Evolutionary conservation across 2,329 filamentous ascomycete genomes (phyloP).

Genomic region (Stemphylium lycopersici): DNA sequence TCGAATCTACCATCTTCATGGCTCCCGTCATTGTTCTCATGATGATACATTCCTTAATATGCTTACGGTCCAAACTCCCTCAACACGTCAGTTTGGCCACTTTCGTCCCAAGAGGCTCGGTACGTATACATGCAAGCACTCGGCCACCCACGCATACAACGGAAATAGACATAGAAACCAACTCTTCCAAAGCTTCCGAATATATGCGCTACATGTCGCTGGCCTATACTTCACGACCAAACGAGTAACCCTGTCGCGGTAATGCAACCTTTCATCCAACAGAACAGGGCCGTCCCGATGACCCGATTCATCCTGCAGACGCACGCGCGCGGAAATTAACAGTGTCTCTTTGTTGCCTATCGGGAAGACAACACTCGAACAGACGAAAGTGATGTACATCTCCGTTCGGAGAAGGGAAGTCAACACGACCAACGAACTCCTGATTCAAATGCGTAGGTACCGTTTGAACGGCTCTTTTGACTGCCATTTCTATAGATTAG

Average conservation of each 20-base stretch:
- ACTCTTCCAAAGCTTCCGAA: background rate
- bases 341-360: slow-evolving; percentile 5
- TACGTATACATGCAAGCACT: background rate
- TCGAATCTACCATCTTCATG: no score
- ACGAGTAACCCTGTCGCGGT: background rate
- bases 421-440: slow-evolving; percentile 11
- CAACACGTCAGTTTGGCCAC: background rate
- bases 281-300: background rate
- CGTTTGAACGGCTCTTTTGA: slow-evolving; percentile 19
- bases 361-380: slow-evolving; percentile 7
- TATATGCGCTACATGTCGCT: background rate
- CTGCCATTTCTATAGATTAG: slow-evolving; percentile 6
- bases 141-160: slow-evolving; percentile 5
- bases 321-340: background rate
- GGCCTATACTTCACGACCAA: background rate
- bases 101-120: background rate
- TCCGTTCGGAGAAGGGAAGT: slow-evolving; percentile 19
- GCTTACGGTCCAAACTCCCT: background rate
- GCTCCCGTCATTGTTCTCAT: background rate
- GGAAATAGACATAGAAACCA: background rate
- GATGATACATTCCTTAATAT: background rate
- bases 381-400: slow-evolving; percentile 6
- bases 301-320: background rate
- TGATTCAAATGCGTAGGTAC: slow-evolving; percentile 7
- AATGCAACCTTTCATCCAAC: background rate